Evolutionary conservation across 176 grass and related monocot genomes (phyloP), one percentile per base, ranked within the genome.

Genomic region (maize (Zea mays)): DNA sequence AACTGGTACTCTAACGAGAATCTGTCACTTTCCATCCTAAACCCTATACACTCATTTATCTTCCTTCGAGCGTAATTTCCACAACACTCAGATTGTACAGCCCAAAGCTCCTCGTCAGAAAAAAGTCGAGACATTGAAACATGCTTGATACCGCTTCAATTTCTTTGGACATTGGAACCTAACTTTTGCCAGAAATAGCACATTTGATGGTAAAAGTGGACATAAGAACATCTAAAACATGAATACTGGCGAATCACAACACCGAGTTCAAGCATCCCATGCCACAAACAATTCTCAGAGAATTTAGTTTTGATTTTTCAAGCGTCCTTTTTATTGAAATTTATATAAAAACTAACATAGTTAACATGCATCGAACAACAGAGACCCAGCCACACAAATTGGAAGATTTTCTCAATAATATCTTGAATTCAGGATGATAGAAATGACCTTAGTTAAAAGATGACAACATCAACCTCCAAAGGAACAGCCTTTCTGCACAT

Each of bases 321-420:
- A 27, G 9, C 9, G 3, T 59, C 3, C 17, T 57, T 57, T 14
- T 16, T 39, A 27, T 62, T 3, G 33, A 68, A 50, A 79, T 16
- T 67, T 83, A 73, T 54, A 87, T 35, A 33, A 1, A 3, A 67
- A 42, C 6, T 51, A 62, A 75, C 54, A 55, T 69, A 64, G 55
- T 70, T 45, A 75, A 69, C 63, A 79, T 79, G 69, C 80, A 88
- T 69, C 15, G 44, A 50, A 54, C 55, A 75, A 49, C 51, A 41
- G 14, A 33, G 27, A 4, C 16, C 15, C 44, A 20, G 17, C 35
- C 4, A 37, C 19, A 12, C 8, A 0, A 74, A 54, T 45, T 68
- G 0, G 15, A 80, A 69, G 45, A 47, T 20, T 70, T 48, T 54
- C 54, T 69, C 49, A 80, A 79, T 63, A 74, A 61, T 20, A 21